Percentiles rank a stretch among this genome's conserved stretches.
phyloP scores from a whole-genome alignment of 495 filamentous ascomycete genomes.

The Chaetomium cochliodes region DNA sequence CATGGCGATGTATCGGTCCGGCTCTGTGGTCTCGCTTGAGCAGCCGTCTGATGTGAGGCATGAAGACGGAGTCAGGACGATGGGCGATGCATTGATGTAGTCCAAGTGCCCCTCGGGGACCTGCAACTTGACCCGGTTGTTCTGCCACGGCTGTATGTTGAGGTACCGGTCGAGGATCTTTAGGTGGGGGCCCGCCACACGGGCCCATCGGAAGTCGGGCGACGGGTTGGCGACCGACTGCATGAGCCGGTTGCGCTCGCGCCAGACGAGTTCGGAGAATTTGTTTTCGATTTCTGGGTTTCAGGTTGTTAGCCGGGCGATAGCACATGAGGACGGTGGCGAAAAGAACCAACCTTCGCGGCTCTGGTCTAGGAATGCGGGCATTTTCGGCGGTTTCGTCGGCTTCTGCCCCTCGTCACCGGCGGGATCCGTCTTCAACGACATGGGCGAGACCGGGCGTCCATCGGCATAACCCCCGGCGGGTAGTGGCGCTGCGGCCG shows the following conservation, averaged over 20 bases:
- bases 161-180: conserved; percentile 69
- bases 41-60: conserved; percentile 35
- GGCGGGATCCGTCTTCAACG: conserved; percentile 22
- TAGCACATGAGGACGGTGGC: not conserved
- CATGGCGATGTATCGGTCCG: conserved; percentile 56
- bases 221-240: conserved; percentile 45
- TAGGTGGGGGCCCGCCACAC: conserved; percentile 48
- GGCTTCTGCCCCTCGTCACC: conserved; percentile 16
- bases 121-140: conserved; percentile 78
- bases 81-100: conserved; percentile 96
- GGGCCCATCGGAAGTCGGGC: conserved; percentile 57
- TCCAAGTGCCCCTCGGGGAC: conserved; percentile 78
- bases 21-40: conserved; percentile 16
- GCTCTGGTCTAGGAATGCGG: conserved; percentile 45
- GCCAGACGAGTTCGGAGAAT: conserved; percentile 62
- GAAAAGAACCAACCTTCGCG: conserved; percentile 28
- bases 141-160: conserved; percentile 82
- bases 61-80: conserved; percentile 59
- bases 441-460: conserved; percentile 32
- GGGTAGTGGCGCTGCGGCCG: conserved; percentile 30
- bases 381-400: conserved; percentile 36
- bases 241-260: conserved; percentile 56
- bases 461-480: conserved; percentile 28
- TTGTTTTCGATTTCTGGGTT: conserved; percentile 50
- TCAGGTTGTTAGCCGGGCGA: conserved; percentile 1